These are phyloP conservation scores for Trichoderma harzianum DNA, from an alignment of 2,329 filamentous ascomycete species.

Conservation along the genomic window DNA sequence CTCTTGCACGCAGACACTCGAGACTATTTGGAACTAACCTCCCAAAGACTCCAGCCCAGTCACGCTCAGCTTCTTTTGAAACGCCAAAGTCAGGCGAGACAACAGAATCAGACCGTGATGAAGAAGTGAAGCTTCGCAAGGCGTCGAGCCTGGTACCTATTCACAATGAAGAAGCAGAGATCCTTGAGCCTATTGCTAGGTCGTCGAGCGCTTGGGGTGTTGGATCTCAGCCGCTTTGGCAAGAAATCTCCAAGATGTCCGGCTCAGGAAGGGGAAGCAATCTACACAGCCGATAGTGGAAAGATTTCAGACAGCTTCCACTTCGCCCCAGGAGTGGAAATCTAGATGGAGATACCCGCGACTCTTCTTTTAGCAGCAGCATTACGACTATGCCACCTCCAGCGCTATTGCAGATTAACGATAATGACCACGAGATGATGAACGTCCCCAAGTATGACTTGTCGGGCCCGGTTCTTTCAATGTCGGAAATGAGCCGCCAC, in stretches of 20 bases:
- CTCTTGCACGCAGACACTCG: neutral
- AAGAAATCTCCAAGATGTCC: slow-evolving; percentile 7
- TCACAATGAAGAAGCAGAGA: neutral
- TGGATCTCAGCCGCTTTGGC: slow-evolving; percentile 19
- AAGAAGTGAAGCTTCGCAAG: slow-evolving; percentile 13
- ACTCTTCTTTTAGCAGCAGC: slow-evolving; percentile 11
- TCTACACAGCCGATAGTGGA: slow-evolving; percentile 9
- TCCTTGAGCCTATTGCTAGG: neutral
- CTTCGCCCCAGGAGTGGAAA: neutral
- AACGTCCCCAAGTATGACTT: slow-evolving; percentile 19
- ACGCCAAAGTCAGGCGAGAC: neutral
- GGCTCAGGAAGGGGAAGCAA: neutral
- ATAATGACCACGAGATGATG: slow-evolving; percentile 22
- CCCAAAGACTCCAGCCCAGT: neutral
- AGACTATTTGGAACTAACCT: neutral
- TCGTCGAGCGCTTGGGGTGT: slow-evolving; percentile 19
- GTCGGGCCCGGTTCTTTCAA: neutral
- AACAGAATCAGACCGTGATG: neutral
- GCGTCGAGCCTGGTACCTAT: neutral
- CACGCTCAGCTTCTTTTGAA: neutral
- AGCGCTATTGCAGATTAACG: slow-evolving; percentile 1
- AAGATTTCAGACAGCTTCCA: neutral
- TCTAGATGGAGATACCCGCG: neutral
- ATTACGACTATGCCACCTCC: slow-evolving; percentile 3
- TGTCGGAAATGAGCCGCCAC: neutral